phyloP scores from a whole-genome alignment of 306 rosid species.

The Fagus sylvatica region DNA sequence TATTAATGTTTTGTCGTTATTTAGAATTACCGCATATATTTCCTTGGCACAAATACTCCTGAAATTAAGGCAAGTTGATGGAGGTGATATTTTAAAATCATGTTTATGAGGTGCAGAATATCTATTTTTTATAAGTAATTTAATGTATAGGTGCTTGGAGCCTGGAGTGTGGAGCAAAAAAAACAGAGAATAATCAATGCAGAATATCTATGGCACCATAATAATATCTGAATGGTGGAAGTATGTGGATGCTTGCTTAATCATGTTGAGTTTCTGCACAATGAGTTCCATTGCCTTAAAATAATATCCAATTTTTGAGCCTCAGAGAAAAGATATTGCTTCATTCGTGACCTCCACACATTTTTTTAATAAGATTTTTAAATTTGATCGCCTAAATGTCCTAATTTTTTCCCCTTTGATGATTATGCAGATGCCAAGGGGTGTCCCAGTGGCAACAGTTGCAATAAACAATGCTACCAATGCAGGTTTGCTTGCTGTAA shows the following conservation, averaged over 20 bases:
- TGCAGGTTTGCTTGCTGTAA: slow-evolving; percentile 70
- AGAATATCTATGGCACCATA: background rate
- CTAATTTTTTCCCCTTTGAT: background rate
- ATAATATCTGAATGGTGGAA: background rate
- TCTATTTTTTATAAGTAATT: too few relatives aligned
- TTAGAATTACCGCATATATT: background rate
- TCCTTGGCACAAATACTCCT: background rate
- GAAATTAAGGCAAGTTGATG: background rate
- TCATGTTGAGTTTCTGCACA: too few relatives aligned
- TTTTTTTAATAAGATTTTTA: too few relatives aligned
- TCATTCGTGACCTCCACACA: too few relatives aligned
- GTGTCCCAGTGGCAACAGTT: slow-evolving; percentile 86
- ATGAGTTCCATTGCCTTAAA: too few relatives aligned
- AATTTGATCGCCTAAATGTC: background rate
- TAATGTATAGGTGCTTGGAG: too few relatives aligned
- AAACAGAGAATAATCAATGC: background rate
- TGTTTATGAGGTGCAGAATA: background rate
- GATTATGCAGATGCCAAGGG: slow-evolving; percentile 74
- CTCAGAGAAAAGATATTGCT: too few relatives aligned
- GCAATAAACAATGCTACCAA: slow-evolving; percentile 84
- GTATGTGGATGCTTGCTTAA: too few relatives aligned
- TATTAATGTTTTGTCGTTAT: background rate
- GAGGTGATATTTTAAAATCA: background rate
- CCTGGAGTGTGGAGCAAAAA: too few relatives aligned
- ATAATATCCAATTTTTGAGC: too few relatives aligned